A percentile compares a stretch with the other conserved stretches of the same genome.
These are phyloP conservation scores for Geotrichum carabidarum DNA, from an alignment of 1,139 yeast genomes.

Conservation along the genomic window DNA sequence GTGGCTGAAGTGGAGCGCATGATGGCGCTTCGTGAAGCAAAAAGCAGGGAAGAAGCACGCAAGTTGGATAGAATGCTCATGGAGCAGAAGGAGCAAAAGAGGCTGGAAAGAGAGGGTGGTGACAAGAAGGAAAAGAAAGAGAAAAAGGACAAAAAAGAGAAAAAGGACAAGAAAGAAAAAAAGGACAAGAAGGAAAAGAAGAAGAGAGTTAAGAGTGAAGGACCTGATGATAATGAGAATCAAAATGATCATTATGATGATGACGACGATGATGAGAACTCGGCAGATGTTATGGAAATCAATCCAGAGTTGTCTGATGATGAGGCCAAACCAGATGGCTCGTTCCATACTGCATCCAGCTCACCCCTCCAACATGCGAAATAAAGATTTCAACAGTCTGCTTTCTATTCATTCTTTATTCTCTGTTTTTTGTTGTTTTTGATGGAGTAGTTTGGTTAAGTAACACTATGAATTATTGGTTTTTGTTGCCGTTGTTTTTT, in stretches of 20 bases:
- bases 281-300: not conserved
- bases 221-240: not conserved
- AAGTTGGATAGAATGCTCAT: conserved; percentile 26
- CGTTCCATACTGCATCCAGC: not conserved
- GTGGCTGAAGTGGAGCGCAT: conserved; percentile 75
- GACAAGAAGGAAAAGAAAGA: conserved; percentile 20
- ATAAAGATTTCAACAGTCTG: no score
- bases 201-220: conserved; percentile 16
- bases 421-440: no score
- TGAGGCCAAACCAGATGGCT: not conserved
- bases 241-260: not conserved
- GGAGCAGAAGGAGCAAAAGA: conserved; percentile 27
- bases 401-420: no score
- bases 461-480: no score
- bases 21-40: conserved; percentile 57
- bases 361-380: not conserved
- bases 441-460: no score
- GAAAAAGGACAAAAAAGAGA: conserved; percentile 20
- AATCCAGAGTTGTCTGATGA: not conserved
- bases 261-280: not conserved
- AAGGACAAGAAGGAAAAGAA: conserved; percentile 12
- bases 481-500: no score
- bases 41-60: conserved; percentile 34
- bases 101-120: conserved; percentile 22
- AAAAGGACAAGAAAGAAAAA: conserved; percentile 10